Conservation (phyloP, 129 eudicot genomes). For the Flaveria bidentis region DNA sequence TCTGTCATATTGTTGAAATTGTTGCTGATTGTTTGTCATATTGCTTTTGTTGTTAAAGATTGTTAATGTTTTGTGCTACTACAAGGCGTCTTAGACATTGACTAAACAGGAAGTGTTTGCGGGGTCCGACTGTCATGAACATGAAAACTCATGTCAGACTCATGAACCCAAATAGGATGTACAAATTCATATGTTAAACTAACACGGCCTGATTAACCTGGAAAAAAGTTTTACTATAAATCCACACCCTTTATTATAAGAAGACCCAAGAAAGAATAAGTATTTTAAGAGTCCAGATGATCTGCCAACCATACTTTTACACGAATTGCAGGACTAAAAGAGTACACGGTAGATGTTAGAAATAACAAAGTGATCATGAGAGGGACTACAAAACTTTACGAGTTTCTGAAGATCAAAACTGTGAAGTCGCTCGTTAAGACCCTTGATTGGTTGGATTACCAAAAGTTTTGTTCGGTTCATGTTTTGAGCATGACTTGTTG, state of each 20-base stretch:
- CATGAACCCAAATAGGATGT: too few species aligned
- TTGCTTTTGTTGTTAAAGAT: background rate
- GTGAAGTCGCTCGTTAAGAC: conserved; percentile 7
- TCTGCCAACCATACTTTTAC: background rate
- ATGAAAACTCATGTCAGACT: too few species aligned
- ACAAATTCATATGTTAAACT: background rate
- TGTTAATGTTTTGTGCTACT: background rate
- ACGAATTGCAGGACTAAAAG: conserved; percentile 42
- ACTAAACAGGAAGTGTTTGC: background rate
- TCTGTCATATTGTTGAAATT: too few species aligned
- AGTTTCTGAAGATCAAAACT: conserved; percentile 10
- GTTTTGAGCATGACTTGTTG: background rate
- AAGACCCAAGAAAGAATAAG: background rate
- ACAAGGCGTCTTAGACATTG: background rate
- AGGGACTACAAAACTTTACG: conserved; percentile 36
- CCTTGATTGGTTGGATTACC: conserved; percentile 10
- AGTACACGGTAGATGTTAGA: conserved; percentile 48
- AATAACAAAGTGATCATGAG: conserved; percentile 40
- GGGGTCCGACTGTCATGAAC: background rate
- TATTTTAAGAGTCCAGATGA: background rate
- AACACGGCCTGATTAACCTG: background rate
- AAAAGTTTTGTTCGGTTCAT: background rate
- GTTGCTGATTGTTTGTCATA: background rate
- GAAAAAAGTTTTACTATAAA: too few species aligned
- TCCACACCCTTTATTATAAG: background rate